Evolutionary conservation across 2,329 filamentous ascomycete genomes (phyloP).

Genomic region (Colletotrichum zoysiae): DNA sequence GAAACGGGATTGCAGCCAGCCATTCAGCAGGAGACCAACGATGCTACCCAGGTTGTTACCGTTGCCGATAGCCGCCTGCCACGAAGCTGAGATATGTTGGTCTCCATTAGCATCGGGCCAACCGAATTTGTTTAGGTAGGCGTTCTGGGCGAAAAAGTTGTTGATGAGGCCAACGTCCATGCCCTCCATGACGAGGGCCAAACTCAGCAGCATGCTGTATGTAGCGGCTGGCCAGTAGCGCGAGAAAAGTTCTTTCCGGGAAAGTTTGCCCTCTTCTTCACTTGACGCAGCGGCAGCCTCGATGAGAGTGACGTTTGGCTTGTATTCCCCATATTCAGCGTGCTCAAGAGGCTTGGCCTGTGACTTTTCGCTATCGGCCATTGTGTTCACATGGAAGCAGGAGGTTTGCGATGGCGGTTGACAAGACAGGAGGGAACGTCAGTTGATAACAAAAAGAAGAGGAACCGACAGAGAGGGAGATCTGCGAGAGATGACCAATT

Average conservation of each 20-base stretch:
- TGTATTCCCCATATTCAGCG: constrained; percentile 45
- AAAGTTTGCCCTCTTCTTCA: constrained; percentile 48
- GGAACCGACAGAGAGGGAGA: neutral
- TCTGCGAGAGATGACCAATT: neutral
- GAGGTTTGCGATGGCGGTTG: neutral
- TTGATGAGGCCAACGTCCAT: constrained; percentile 56
- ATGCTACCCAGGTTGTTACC: constrained; percentile 57
- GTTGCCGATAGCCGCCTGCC: constrained; percentile 59
- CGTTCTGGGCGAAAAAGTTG: constrained; percentile 54
- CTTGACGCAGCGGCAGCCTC: constrained; percentile 50
- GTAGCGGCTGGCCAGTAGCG: constrained; percentile 48
- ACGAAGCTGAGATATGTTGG: constrained; percentile 57
- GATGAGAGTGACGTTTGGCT: constrained; percentile 48
- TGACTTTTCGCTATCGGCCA: constrained; percentile 23
- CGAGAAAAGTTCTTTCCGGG: constrained; percentile 50
- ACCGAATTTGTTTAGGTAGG: constrained; percentile 51
- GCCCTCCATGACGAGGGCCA: constrained; percentile 50
- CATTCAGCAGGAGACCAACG: constrained; percentile 57
- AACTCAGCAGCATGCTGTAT: constrained; percentile 49
- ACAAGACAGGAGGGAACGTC: neutral
- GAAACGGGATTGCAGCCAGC: constrained; percentile 52
- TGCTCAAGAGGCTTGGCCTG: constrained; percentile 42
- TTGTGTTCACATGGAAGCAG: neutral
- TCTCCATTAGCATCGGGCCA: constrained; percentile 49
- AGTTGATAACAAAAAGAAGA: neutral